Percentiles rank a stretch among this genome's conserved stretches.
phyloP scores from a whole-genome alignment of 2,329 filamentous ascomycete species.

The Colletotrichum endophyticum region DNA sequence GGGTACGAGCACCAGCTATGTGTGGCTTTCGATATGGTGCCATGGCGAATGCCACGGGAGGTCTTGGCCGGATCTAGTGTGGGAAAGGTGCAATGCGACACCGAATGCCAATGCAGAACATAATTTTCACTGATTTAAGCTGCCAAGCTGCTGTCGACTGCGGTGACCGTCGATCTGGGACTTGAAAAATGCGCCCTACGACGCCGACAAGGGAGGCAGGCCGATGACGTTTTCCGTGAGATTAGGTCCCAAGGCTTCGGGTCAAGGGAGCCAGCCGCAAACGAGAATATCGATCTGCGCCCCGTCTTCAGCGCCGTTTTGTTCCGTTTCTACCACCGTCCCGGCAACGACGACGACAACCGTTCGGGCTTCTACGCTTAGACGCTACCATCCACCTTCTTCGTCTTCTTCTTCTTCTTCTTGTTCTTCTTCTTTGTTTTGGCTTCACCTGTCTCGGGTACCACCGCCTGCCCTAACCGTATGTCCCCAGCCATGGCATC shows the following conservation, averaged over 20 bases:
- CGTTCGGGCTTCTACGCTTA: background rate
- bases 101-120: background rate
- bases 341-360: background rate
- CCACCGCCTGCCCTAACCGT: background rate
- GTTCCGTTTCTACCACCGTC: background rate
- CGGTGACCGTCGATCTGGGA: background rate
- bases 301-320: background rate
- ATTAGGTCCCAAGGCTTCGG: background rate
- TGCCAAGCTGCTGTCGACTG: background rate
- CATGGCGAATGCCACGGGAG: background rate
- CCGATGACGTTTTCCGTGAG: background rate
- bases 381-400: background rate
- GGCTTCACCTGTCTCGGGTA: background rate
- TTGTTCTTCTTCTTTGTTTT: constrained; percentile 31
- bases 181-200: background rate
- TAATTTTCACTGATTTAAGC: background rate
- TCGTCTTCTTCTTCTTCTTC: constrained; percentile 16
- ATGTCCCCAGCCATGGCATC: too few relatives aligned
- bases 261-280: background rate
- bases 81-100: background rate
- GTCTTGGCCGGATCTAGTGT: background rate
- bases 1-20: background rate
- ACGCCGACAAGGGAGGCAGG: background rate
- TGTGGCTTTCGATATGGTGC: constrained; percentile 15
- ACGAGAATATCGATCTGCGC: background rate